Evolutionary conservation across 345 rosid species (phyloP), one percentile per base, ranked within the genome.

Genomic region (Microcos paniculata): DNA sequence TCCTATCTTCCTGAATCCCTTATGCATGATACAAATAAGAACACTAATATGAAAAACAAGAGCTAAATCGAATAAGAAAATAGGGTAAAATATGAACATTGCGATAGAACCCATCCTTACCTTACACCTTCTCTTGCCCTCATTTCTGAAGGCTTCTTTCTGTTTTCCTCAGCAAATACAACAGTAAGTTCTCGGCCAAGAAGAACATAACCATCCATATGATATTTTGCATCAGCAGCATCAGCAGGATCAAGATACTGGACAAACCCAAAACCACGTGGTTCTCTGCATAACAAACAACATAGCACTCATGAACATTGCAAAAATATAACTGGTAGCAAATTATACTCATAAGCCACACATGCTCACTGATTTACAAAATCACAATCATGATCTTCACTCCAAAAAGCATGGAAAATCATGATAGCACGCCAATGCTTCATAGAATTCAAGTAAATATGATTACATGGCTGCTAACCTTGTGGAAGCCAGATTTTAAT

Each of bases 121-220:
- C 94, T 89, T 66, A 48, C 28, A 19, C 82, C 88, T 49, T 90
- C 94, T 76, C 94, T 87, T 57, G 84, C 85, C 83, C 96, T 90
- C 99, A 95, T 95, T 87, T 95, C 98, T 8, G 90, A 77, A 58
- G 98, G 99, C 70, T 87, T 90, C 90, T 93, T 91, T 78, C 99
- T 86, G 82, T 91, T 93, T 79, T 95, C 97, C 86, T 91, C 92
- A 0, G 97, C 99, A 86, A 87, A 95, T 23, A 91, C 87, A 72
- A 95, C 97, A 18, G 91, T 84, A 8, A 88, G 76, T 78, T 91
- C 92, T 42, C 91, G 86, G 21, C 98, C 97, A 53, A 84, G 88
- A 71, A 94, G 90, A 81, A 92, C 75, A 77, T 84, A 87, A 35
- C 98, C 97, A 84, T 94, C 97, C 91, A 94, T 80, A 73, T 87